phyloP scores from a whole-genome alignment of 441 rosid species.

The Flueggea neowawraea region DNA sequence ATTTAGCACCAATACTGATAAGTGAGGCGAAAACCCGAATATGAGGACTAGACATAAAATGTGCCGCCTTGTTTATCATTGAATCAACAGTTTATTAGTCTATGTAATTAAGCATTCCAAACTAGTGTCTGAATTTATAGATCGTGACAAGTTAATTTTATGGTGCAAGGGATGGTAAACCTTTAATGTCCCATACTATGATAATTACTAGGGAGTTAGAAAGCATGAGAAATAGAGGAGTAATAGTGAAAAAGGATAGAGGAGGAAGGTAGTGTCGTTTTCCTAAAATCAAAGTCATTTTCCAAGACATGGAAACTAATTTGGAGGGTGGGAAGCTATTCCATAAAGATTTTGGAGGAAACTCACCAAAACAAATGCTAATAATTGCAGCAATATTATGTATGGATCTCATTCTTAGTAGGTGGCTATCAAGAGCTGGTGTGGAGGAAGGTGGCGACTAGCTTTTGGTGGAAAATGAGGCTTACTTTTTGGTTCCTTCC shows the following conservation, averaged over 20 bases:
- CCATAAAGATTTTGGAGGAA: constrained; percentile 7
- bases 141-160: too few species aligned
- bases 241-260: constrained; percentile 4
- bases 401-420: constrained; percentile 23
- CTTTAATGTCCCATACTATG: too few species aligned
- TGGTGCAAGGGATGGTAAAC: too few species aligned
- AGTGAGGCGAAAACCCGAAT: too few species aligned
- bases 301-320: constrained; percentile 24
- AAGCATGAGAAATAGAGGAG: background rate
- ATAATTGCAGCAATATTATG: constrained; percentile 22
- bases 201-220: background rate
- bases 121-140: too few species aligned
- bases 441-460: background rate
- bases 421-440: constrained; percentile 12
- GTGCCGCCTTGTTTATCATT: too few species aligned
- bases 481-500: constrained; percentile 22
- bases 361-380: constrained; percentile 16
- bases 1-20: too few species aligned
- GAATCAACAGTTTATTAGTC: too few species aligned
- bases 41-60: too few species aligned
- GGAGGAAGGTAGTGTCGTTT: constrained; percentile 6
- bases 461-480: constrained; percentile 23
- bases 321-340: constrained; percentile 5
- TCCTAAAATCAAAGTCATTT: constrained; percentile 8
- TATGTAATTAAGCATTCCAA: too few species aligned